These are phyloP conservation scores for Fusarium begoniae DNA, from an alignment of 2,329 filamentous ascomycete genomes.

Conservation along the genomic window DNA sequence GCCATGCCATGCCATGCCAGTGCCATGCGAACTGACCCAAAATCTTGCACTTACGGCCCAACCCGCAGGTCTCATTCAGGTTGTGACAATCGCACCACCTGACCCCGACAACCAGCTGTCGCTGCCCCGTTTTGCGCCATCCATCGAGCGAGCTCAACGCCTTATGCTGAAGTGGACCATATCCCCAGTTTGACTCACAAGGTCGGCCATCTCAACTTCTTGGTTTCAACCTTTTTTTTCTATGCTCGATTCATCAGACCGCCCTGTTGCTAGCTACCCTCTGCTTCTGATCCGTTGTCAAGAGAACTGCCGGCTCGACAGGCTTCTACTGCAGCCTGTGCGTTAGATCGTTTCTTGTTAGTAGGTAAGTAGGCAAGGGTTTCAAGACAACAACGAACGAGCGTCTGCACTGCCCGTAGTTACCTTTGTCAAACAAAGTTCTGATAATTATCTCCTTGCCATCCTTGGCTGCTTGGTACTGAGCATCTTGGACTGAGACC, in stretches of 20 bases:
- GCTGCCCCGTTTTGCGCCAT: constrained; percentile 30
- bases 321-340: constrained; percentile 15
- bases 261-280: constrained; percentile 6
- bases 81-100: constrained; percentile 38
- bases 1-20: constrained; percentile 26
- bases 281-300: constrained; percentile 13
- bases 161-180: constrained; percentile 31
- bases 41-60: constrained; percentile 24
- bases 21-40: constrained; percentile 32
- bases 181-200: constrained; percentile 4
- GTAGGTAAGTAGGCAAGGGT: constrained; percentile 11
- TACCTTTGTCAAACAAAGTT: constrained; percentile 21
- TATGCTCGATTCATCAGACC: constrained; percentile 5
- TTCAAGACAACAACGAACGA: constrained; percentile 1
- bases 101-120: constrained; percentile 38
- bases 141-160: constrained; percentile 19
- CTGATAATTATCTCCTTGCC: not conserved
- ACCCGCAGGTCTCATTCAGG: constrained; percentile 27
- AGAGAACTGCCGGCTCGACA: constrained; percentile 4
- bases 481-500: constrained; percentile 5
- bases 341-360: constrained; percentile 15
- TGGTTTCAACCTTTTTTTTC: not conserved
- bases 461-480: constrained; percentile 16
- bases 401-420: not conserved
- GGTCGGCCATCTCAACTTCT: not conserved